Base-by-base conservation (phyloP, 768 basidiomycete species). In the Leccinellum rugosiceps region DNA sequence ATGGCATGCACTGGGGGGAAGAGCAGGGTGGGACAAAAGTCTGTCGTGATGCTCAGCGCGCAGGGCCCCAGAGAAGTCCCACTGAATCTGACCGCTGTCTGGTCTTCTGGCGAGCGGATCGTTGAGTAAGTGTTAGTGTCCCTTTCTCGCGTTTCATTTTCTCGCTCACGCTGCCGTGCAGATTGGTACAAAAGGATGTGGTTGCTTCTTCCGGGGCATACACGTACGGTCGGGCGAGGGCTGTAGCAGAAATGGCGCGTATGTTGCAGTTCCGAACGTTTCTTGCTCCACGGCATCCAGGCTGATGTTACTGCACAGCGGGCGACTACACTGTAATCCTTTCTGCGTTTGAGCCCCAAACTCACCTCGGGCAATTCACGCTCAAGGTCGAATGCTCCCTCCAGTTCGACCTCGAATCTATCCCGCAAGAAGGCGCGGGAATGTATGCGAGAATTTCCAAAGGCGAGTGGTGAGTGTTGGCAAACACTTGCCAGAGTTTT, bases 401-500 rank as follows among this genome's bases (percentile, higher is more conserved):
- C 56, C 78, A 82, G 1, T 79, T 94, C 52, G 83, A 86, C 17
- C 59, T 97, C 23, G 75, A 75, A 50, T 62, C 83, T 0, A 87
- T 97, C 23, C 84, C 87, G 0, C 83, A 87, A 56, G 96, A 98
- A 74, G 94, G 93, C 0, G 92, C 94, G 0, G 95, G 94, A 0
- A 92, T 97, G 93, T 96, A 88, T 68, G 74, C 73, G 21, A 87
- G 90, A 62, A 67, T 77, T 0, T 63, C 88, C 2, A 80, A 75
- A n/a, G 93, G 92, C 4, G 73, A 77, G 38, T 98, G 95, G 95
- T 91, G 59, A 52, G 82, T 69, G 17, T 1, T 8, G n/a, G 44
- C 34, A 6, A 6, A 13, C 23, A n/a, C 49, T 5, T 15, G 46
- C 28, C 19, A 2, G 31, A 58, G 10, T 19, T 9, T n/a, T 13